Evolutionary conservation across 2,329 filamentous ascomycete genomes (phyloP), one percentile per base, ranked within the genome.

Genomic region (Curvularia sp.): DNA sequence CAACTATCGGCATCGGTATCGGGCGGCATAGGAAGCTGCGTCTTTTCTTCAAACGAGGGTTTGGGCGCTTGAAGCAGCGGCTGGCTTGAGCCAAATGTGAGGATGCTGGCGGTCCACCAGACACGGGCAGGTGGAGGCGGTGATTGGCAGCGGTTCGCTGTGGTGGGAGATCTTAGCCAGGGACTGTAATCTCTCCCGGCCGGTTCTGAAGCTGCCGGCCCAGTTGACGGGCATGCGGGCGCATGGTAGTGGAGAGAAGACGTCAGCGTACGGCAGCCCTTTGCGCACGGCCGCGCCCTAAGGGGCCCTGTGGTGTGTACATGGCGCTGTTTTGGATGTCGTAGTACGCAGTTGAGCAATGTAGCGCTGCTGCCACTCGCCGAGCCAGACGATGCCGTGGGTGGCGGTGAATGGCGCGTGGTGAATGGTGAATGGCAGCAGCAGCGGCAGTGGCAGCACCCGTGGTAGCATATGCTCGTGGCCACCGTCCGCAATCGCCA

Each of bases 181-280:
- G 67, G 63, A 61, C 62, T 57, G 49, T 57, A 49, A 61, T 62
- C 57, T 60, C 52, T 62, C 55, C 55, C 61, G 64, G 64, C 60
- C 61, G 55, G 54, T 49, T 60, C 22, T 58, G 46, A 44, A 62
- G 47, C 55, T 49, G 64, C 55, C 60, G 61, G 56, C 33, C 13
- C 33, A 35, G 33, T 35, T 18, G 33, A 15, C 33, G 33, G 33
- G 33, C 33, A 48, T 53, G 50, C 22, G 38, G 55, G 28, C 42
- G 52, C 52, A 55, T 47, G 41, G 42, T 47, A 55, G 24, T 50
- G 64, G 65, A 60, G 66, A 47, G 48, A 52, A 41, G 62, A 68
- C 68, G 68, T 71, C 68, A 71, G 65, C 65, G 65, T 61, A 65
- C 66, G 55, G 61, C 53, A 42, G 53, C 41, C 54, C 57, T 66